Evolutionary conservation across 345 rosid species (phyloP), one percentile per base, ranked within the genome.

Genomic region (Rhizophora apiculata): DNA sequence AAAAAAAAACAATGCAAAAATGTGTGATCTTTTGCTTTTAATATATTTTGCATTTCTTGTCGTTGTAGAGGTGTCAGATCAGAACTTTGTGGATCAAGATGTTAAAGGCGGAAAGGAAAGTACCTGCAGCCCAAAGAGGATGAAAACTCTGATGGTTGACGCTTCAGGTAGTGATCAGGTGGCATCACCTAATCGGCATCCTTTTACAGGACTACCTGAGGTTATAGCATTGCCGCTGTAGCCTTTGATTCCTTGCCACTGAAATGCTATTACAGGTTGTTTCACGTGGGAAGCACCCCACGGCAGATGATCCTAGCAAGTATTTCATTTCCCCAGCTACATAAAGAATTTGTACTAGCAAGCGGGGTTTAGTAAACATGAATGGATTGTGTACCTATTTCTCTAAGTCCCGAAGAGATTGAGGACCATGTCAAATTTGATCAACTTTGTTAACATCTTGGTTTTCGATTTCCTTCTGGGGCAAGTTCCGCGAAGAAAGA

Each of bases 51-150:
- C 18, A 21, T 34, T 20, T 65, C 78, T 71, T 70, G 36, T 71
- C 63, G 26, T 74, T 82, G 79, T 77, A 89, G 98, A 94, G 81
- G 84, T 82, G 68, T 85, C 96, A 0, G 97, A 86, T 76, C 98
- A 94, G 84, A 94, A 94, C 81, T 94, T 94, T 71, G 83, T 75
- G 8, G 89, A 88, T 39, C 91, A 87, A 73, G 87, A 76, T 58
- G 62, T 70, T 15, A 65, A 80, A 79, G 76, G 62, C 16, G 82
- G 70, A 74, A 79, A 74, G 46, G 37, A 46, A 58, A 72, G 70
- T 70, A 34, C 8, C 1, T 59, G 85, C 75, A 62, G 76, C 71
- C 72, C 85, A 31, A 82, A 81, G 53, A 84, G 80, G 82, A 70
- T 77, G 72, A 87, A 77, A 65, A 65, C 69, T 46, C 54, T 22